Conservation (phyloP, 2,329 filamentous ascomycete genomes). For the Curvularia sp. region DNA sequence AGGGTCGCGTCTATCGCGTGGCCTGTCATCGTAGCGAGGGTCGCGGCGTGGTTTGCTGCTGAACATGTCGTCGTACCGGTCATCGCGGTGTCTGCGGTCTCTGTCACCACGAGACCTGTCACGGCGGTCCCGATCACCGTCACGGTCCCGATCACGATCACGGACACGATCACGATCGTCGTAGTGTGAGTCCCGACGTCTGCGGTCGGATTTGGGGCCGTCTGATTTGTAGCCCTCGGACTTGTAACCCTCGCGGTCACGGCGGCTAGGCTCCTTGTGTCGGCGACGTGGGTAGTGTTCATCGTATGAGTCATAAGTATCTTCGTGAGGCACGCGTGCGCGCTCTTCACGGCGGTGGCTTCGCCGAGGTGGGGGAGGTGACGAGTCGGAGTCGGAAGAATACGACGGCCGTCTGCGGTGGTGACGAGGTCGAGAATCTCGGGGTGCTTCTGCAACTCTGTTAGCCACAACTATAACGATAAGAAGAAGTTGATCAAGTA, state of each 20-base stretch:
- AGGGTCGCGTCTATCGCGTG: slow-evolving; percentile 10
- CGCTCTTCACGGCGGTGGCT: slow-evolving; percentile 31
- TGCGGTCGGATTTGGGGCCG: slow-evolving; percentile 23
- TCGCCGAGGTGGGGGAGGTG: slow-evolving; percentile 34
- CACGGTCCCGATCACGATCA: slow-evolving; percentile 14
- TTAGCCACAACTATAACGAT: not conserved
- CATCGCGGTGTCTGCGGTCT: slow-evolving; percentile 22
- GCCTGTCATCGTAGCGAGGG: slow-evolving; percentile 23
- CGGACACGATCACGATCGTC: slow-evolving; percentile 13
- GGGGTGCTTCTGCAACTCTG: slow-evolving; percentile 1
- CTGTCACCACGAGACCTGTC: slow-evolving; percentile 24
- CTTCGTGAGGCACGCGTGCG: slow-evolving; percentile 27
- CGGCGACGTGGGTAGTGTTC: slow-evolving; percentile 34
- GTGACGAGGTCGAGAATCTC: slow-evolving; percentile 20
- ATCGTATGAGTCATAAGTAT: slow-evolving; percentile 39
- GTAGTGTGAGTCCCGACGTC: slow-evolving; percentile 7
- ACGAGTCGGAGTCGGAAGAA: slow-evolving; percentile 29
- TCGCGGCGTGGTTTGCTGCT: slow-evolving; percentile 23
- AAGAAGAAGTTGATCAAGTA: not conserved
- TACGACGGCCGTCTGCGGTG: slow-evolving; percentile 29
- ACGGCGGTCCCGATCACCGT: slow-evolving; percentile 34
- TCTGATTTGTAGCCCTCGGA: slow-evolving; percentile 36
- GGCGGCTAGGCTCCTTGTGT: slow-evolving; percentile 19
- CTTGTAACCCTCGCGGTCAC: slow-evolving; percentile 37
- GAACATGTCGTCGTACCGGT: slow-evolving; percentile 32